Percentiles rank a stretch among this genome's conserved stretches.
Conservation (phyloP, 768 basidiomycete genomes). For the Porphyrellus cyaneotinctus region DNA sequence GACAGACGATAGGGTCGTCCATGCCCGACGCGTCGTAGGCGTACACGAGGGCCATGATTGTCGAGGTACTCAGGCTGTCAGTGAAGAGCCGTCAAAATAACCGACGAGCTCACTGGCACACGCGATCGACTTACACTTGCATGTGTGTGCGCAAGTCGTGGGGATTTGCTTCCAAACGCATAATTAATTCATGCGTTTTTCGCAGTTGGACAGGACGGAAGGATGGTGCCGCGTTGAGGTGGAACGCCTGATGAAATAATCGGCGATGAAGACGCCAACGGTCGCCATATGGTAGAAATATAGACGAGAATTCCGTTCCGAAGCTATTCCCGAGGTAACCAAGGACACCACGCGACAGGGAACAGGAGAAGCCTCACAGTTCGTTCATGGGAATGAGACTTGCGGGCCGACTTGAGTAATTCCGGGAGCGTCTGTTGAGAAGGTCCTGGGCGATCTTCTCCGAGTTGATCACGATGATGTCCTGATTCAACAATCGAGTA, state of each 20-base stretch:
- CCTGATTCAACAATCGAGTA: constrained; percentile 20
- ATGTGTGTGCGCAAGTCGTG: constrained; percentile 23
- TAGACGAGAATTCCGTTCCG: constrained; percentile 22
- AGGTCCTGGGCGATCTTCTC: constrained; percentile 25
- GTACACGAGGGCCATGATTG: constrained; percentile 25
- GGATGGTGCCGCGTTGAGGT: constrained; percentile 20
- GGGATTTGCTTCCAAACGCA: constrained; percentile 22
- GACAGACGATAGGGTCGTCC: constrained; percentile 20
- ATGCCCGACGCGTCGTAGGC: constrained; percentile 16
- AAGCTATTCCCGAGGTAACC: constrained; percentile 11
- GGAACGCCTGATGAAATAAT: constrained; percentile 37
- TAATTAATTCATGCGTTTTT: constrained; percentile 31
- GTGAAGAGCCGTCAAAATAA: not conserved
- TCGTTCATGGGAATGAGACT: constrained; percentile 14
- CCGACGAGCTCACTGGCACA: not conserved
- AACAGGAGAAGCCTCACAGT: constrained; percentile 11
- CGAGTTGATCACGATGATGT: constrained; percentile 25
- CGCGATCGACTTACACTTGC: constrained; percentile 12
- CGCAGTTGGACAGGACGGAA: constrained; percentile 34
- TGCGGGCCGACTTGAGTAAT: constrained; percentile 25
- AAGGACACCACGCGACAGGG: not conserved
- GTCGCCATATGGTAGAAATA: constrained; percentile 27
- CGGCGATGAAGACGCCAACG: constrained; percentile 30
- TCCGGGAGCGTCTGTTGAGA: constrained; percentile 19
- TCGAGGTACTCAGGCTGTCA: constrained; percentile 19